A percentile compares a stretch with the other conserved stretches of the same genome.
Evolutionary conservation across 2,329 filamentous ascomycete genomes (phyloP).

Genomic region (Alternaria triticina): DNA sequence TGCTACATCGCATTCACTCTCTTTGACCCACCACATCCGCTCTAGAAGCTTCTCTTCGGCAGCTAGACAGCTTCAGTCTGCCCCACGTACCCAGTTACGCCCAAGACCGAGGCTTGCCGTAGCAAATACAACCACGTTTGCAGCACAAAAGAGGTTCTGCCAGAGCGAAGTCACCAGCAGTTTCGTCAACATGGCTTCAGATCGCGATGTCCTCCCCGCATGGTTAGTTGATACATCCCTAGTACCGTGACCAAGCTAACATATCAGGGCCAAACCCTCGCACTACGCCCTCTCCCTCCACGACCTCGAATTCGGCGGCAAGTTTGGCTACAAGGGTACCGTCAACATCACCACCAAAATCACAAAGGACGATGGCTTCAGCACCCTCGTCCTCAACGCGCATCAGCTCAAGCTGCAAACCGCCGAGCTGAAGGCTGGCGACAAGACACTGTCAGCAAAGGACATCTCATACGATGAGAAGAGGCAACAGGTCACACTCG

Average conservation of each 20-base stretch:
- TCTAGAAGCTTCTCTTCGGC: slow-evolving; percentile 23
- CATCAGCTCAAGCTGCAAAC: slow-evolving; percentile 79
- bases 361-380: slow-evolving; percentile 66
- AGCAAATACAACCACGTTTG: slow-evolving; percentile 17
- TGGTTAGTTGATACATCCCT: slow-evolving; percentile 41
- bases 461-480: slow-evolving; percentile 81
- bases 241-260: neutral
- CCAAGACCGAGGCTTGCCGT: slow-evolving; percentile 21
- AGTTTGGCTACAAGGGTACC: slow-evolving; percentile 84
- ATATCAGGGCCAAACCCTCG: slow-evolving; percentile 72
- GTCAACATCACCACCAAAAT: slow-evolving; percentile 82
- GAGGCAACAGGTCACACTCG: slow-evolving; percentile 81
- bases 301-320: slow-evolving; percentile 73
- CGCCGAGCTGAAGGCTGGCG: slow-evolving; percentile 67
- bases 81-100: slow-evolving; percentile 23
- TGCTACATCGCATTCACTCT: slow-evolving; percentile 11
- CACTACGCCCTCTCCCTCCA: slow-evolving; percentile 86
- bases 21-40: slow-evolving; percentile 14
- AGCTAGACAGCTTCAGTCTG: slow-evolving; percentile 25
- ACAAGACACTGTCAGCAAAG: slow-evolving; percentile 65
- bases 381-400: slow-evolving; percentile 81
- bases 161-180: slow-evolving; percentile 41
- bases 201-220: slow-evolving; percentile 55
- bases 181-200: slow-evolving; percentile 52
- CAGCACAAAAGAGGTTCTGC: slow-evolving; percentile 36